Evolutionary conservation across 129 eudicot species (phyloP).

Genomic region (Pulicaria dysenterica): DNA sequence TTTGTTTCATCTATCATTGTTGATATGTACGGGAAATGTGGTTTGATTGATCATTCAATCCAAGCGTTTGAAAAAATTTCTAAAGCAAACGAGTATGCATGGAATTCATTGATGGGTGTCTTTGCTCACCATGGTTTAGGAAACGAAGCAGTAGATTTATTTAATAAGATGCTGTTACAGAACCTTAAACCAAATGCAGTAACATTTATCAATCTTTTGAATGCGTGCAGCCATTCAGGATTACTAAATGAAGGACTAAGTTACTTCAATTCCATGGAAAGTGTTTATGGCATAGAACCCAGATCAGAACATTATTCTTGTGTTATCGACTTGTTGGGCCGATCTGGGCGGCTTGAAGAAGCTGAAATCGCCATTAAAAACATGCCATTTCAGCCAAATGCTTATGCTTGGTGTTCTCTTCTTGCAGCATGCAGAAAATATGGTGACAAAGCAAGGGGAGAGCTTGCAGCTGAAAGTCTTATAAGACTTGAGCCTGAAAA

Average conservation of each 20-base stretch:
- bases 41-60: slow-evolving; percentile 41
- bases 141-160: slow-evolving; percentile 33
- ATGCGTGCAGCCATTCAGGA: slow-evolving; percentile 53
- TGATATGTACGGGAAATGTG: slow-evolving; percentile 60
- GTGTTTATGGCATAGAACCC: slow-evolving; percentile 37
- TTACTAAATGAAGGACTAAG: slow-evolving; percentile 41
- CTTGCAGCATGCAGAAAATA: slow-evolving; percentile 49
- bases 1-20: slow-evolving; percentile 44
- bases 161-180: slow-evolving; percentile 29
- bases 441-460: slow-evolving; percentile 46
- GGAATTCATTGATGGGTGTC: slow-evolving; percentile 48
- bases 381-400: slow-evolving; percentile 55
- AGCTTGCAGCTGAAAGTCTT: slow-evolving; percentile 43
- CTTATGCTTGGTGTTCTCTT: slow-evolving; percentile 52
- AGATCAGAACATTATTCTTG: slow-evolving; percentile 53
- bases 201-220: slow-evolving; percentile 46
- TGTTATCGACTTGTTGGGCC: slow-evolving; percentile 49
- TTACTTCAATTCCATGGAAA: slow-evolving; percentile 47
- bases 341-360: slow-evolving; percentile 54
- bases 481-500: slow-evolving; percentile 47
- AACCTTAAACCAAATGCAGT: slow-evolving; percentile 43
- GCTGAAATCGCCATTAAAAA: slow-evolving; percentile 42
- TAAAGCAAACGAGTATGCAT: slow-evolving; percentile 33
- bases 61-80: slow-evolving; percentile 33
- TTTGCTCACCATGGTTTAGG: slow-evolving; percentile 54